Evolutionary conservation across 2,329 filamentous ascomycete genomes (phyloP).

Genomic region (Neopestalotiopsis rosae): DNA sequence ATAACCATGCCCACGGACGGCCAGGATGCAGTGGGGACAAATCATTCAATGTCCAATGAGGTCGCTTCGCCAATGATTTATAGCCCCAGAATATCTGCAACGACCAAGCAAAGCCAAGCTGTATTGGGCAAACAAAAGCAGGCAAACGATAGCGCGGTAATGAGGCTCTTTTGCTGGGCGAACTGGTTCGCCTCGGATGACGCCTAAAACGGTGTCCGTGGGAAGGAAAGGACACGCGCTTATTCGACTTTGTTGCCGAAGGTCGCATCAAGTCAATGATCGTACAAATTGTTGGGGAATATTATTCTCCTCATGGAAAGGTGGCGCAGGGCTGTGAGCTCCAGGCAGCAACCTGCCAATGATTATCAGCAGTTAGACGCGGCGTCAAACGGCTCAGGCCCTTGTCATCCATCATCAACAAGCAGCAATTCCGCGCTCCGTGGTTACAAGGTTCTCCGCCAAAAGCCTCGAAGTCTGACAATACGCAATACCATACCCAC

Average conservation of each 20-base stretch:
- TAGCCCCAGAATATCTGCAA: not conserved
- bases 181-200: constrained; percentile 11
- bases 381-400: not conserved
- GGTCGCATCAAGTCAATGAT: constrained; percentile 3
- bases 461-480: not conserved
- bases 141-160: constrained; percentile 7
- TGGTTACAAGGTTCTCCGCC: not conserved
- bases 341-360: not conserved
- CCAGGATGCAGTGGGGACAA: not conserved
- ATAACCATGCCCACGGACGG: too few species aligned
- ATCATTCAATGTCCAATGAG: too few species aligned
- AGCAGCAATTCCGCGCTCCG: not conserved
- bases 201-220: not conserved
- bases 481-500: not conserved
- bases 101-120: not conserved
- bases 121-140: constrained; percentile 7
- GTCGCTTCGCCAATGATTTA: not conserved
- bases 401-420: not conserved
- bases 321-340: constrained; percentile 11
- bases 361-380: not conserved
- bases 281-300: not conserved
- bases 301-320: not conserved
- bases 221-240: not conserved
- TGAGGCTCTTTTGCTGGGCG: constrained; percentile 15
- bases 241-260: too few species aligned